Base-by-base conservation (phyloP, 202 grass and related monocot genomes). In the Panicum virgatum region DNA sequence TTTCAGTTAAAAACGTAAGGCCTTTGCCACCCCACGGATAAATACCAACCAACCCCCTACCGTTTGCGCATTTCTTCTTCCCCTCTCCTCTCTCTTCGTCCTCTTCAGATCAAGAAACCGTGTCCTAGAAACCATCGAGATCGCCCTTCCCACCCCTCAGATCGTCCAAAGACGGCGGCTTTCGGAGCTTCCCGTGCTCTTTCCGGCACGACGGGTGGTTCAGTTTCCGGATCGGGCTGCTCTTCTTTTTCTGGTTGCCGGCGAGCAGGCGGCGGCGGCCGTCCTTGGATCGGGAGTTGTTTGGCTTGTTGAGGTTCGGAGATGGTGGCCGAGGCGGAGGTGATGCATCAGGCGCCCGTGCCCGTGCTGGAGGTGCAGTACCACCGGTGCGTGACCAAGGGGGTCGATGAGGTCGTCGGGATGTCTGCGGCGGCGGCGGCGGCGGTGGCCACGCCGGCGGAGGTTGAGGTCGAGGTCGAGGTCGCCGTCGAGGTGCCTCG, bases 321-420 rank as follows among this genome's bases (percentile, higher is more conserved):
- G 34, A 98, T 98, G 96, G 96, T 98, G 69, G 96, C 92, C 25
- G 96, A 88, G 83, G 84, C 85, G 70, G 89, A 98, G 88, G 75
- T 90, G 62, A 90, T 96, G 27, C 92, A 93, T 82, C 88, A 84
- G 70, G 52, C 80, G 0, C 74, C 80, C 4, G 80, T 79, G 69
- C 88, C 84, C 57, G 80, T 87, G 56, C 70, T 84, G 69, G 88
- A 90, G 80, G 86, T 85, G 36, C 89, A 58, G 84, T 90, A 85
- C 84, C 69, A 75, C 43, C 73, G 68, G 44, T 79, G 87, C 27
- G 90, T 89, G 3, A 59, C 75, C 20, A 89, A 71, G 75, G 83
- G 68, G 36, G 69, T 57, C 44, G 79, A 82, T 6, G 85, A 87
- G 53, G 85, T 82, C 45, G 85, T 82, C 53, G 88, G 83, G 45